phyloP scores from a whole-genome alignment of 805 yeast genomes.

The Cyberlindnera sargentensis region DNA sequence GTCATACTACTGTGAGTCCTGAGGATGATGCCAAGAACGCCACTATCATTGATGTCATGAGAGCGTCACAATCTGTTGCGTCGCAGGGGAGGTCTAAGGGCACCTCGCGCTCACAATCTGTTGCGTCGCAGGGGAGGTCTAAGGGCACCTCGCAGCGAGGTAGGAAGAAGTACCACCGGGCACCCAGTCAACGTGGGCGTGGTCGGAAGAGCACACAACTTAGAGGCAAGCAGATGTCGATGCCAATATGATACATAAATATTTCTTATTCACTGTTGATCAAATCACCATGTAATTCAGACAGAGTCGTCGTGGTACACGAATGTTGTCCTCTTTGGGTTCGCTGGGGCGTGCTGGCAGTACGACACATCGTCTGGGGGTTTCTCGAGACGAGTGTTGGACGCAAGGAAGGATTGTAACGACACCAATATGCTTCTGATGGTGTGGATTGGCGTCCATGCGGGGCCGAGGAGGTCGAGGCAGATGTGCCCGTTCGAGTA shows the following conservation, averaged over 20 bases:
- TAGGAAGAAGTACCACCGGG: neutral
- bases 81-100: neutral
- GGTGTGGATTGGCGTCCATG: conserved; percentile 23
- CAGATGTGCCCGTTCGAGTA: conserved; percentile 79
- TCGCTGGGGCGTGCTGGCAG: conserved; percentile 44
- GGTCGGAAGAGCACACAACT: neutral
- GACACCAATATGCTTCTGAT: conserved; percentile 45
- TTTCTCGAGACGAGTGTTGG: conserved; percentile 38
- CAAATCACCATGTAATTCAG: conserved; percentile 1
- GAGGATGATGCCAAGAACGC: conserved; percentile 10
- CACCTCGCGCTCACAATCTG: neutral
- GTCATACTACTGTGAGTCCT: neutral
- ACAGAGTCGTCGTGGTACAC: conserved; percentile 53
- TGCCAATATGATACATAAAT: neutral
- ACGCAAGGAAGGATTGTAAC: conserved; percentile 55
- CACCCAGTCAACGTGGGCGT: neutral
- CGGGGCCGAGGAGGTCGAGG: conserved; percentile 50
- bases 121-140: neutral
- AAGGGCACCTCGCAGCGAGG: neutral
- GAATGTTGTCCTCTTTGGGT: conserved; percentile 47
- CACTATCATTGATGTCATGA: conserved; percentile 15
- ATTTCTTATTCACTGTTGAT: too few relatives aligned
- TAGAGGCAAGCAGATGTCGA: neutral
- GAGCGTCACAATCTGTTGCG: conserved; percentile 16
- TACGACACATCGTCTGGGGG: conserved; percentile 54